Percentiles rank a stretch among this genome's conserved stretches.
phyloP scores from a whole-genome alignment of 2,329 filamentous ascomycete species.

The Trichoderma polysporum region DNA sequence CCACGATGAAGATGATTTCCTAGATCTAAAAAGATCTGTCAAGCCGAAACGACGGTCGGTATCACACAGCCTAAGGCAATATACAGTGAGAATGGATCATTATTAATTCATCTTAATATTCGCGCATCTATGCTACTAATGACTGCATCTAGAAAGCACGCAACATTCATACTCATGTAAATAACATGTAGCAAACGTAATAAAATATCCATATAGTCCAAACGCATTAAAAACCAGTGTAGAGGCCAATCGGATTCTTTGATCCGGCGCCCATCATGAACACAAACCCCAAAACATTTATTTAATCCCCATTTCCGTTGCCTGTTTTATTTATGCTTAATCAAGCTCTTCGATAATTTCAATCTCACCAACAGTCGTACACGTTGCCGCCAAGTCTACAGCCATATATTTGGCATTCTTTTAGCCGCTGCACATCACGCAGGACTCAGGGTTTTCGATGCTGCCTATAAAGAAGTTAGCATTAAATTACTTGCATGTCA shows the following conservation, averaged over 20 bases:
- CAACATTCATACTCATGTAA: slow-evolving; percentile 6
- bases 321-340: slow-evolving; percentile 3
- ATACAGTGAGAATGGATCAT: neutral
- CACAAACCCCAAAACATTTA: slow-evolving; percentile 7
- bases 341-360: slow-evolving; percentile 25
- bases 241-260: neutral
- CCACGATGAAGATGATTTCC: neutral
- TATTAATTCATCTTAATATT: slow-evolving; percentile 1
- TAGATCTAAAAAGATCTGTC: neutral
- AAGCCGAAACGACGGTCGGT: neutral
- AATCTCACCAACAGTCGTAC: slow-evolving; percentile 35
- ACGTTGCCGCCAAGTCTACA: slow-evolving; percentile 12
- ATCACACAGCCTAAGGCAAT: neutral
- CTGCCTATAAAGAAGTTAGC: slow-evolving; percentile 60
- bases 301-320: slow-evolving; percentile 2
- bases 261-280: neutral
- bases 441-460: slow-evolving; percentile 94
- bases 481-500: neutral
- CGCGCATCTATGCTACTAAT: slow-evolving; percentile 1
- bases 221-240: slow-evolving; percentile 16
- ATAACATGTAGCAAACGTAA: slow-evolving; percentile 4
- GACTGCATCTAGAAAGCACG: neutral
- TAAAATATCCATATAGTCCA: slow-evolving; percentile 11
- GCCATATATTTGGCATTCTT: neutral
- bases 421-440: slow-evolving; percentile 96